Conservation (phyloP, 1,139 yeast species). For the Scheffersomyces quercinus region DNA sequence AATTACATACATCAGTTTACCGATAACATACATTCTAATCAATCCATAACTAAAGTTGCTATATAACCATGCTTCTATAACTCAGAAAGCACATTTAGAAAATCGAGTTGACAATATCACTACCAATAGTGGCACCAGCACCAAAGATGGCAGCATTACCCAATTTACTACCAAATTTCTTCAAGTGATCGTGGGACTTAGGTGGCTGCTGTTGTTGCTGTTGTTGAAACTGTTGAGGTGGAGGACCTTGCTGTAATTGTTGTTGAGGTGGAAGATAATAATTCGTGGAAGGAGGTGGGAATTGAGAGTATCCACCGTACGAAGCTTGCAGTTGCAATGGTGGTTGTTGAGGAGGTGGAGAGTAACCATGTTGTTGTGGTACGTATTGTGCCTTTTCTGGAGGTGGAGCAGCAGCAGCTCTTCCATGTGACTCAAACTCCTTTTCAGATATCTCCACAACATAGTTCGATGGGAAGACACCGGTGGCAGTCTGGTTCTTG, state of each 20-base stretch:
- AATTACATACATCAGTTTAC: too few relatives aligned
- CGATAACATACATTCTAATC: too few relatives aligned
- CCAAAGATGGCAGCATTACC: slow-evolving; percentile 95
- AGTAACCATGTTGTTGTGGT: slow-evolving; percentile 16
- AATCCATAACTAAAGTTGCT: too few relatives aligned
- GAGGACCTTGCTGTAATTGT: slow-evolving; percentile 23
- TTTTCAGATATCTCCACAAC: slow-evolving; percentile 51
- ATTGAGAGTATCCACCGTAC: slow-evolving; percentile 49
- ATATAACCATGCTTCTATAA: too few relatives aligned
- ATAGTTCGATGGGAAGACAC: slow-evolving; percentile 90
- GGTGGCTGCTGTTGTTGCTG: not conserved
- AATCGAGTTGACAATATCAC: slow-evolving; percentile 82
- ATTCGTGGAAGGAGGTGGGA: slow-evolving; percentile 48
- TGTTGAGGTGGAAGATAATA: slow-evolving; percentile 40
- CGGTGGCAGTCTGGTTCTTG: slow-evolving; percentile 47
- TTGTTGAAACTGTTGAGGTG: slow-evolving; percentile 9
- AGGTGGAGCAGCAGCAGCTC: slow-evolving; percentile 6
- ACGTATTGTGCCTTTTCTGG: slow-evolving; percentile 22
- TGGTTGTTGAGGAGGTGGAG: slow-evolving; percentile 10
- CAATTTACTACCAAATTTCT: slow-evolving; percentile 76
- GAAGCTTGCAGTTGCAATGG: slow-evolving; percentile 30
- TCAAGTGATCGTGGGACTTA: slow-evolving; percentile 31
- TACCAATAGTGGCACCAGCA: slow-evolving; percentile 95
- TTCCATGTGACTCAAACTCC: slow-evolving; percentile 24
- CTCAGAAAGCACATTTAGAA: slow-evolving; percentile 40